A percentile compares a stretch with the other conserved stretches of the same genome.
phyloP scores from a whole-genome alignment of 352 stramenopile species.

The Pythium grandisporangium region DNA sequence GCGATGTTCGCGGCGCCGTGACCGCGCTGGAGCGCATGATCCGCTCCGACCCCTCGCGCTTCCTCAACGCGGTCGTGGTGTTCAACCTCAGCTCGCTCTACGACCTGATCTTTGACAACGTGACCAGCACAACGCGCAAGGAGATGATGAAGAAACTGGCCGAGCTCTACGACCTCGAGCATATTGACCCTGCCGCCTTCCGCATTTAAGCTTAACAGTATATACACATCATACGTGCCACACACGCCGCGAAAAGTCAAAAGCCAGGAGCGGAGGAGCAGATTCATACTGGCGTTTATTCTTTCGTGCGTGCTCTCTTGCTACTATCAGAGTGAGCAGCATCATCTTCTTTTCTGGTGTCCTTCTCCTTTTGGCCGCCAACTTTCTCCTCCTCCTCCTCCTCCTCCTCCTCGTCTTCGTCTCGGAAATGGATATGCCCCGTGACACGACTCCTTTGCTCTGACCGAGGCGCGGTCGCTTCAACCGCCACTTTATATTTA shows the following conservation, averaged over 20 bases:
- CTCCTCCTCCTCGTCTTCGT: conserved; percentile 12
- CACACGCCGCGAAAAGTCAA: no score
- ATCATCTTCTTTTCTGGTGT: conserved; percentile 25
- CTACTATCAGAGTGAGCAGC: no score
- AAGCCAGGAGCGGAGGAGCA: no score
- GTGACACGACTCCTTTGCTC: no score
- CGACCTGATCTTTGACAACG: conserved; percentile 68
- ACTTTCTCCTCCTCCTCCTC: conserved; percentile 7
- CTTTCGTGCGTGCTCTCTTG: no score
- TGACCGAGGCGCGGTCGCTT: no score
- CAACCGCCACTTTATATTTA: no score
- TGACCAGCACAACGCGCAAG: conserved; percentile 67
- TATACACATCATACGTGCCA: no score
- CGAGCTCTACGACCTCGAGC: conserved; percentile 64
- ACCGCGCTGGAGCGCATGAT: conserved; percentile 64
- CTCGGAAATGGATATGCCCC: conserved; percentile 38
- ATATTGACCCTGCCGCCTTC: conserved; percentile 57
- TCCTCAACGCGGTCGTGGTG: conserved; percentile 57
- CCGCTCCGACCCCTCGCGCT: conserved; percentile 51
- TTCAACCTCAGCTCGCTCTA: conserved; percentile 82
- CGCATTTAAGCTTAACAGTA: no score
- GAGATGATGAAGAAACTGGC: conserved; percentile 80
- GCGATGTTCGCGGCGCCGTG: conserved; percentile 64
- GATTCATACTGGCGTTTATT: no score
- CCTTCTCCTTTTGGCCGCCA: background rate